Base-by-base conservation (phyloP, 345 rosid species). In the Erysimum cheiranthoides region DNA sequence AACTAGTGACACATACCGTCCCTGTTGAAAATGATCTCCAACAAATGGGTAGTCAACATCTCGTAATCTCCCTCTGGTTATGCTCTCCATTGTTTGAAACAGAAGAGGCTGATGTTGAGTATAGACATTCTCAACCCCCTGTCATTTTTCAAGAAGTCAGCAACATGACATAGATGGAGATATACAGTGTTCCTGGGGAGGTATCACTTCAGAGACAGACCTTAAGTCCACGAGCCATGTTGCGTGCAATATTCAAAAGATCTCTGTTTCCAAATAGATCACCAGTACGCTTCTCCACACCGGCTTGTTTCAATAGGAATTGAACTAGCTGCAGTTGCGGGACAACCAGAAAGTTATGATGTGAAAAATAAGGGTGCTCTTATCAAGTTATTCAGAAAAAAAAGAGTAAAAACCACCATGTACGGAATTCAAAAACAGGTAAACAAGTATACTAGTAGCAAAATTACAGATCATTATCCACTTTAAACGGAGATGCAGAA, bases 161-260 rank as follows among this genome's bases (percentile, higher is more conserved):
- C 2, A 52, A 61, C 51, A 54, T 9, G 7, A 43, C 27, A 46
- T 31, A 39, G n/a, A 4, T 68, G 40, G 57, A 69, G 58, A 68
- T 35, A 9, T 5, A 56, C 10, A 59, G 67, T 65, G 57, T 68
- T 49, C 18, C 34, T n/a, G 58, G 34, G 14, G 56, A 66, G 61
- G 51, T 59, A n/a, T 51, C 21, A 71, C 70, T 13, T 74, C 62
- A 66, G 12, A 16, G 51, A 63, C 84, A 40, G 60, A 95, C 99
- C 99, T 95, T 92, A 68, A 95, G 85, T 21, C 98, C 99, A 82
- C 99, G 98, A 73, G 99, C 99, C 98, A 95, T 93, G 85, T 95
- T 95, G 45, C 97, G 96, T 56, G 99, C 99, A 83, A 95, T 95
- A 80, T 89, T 95, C 54, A 95, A 73, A 73, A 95, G 73, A 89